phyloP scores from a whole-genome alignment of 2,329 filamentous ascomycete genomes.

The Pseudonectria buxi region DNA sequence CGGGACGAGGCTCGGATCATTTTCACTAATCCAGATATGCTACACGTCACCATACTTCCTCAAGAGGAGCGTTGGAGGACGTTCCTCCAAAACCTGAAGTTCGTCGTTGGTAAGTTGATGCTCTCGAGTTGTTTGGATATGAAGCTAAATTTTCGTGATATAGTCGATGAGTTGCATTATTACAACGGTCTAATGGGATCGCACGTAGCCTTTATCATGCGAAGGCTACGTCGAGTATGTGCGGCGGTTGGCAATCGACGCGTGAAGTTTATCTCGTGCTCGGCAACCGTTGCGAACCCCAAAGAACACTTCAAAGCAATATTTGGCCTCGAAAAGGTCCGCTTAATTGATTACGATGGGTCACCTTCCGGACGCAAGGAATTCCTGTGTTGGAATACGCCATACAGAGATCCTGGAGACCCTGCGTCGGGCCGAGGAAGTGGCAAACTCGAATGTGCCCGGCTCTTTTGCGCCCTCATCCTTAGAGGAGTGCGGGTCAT shows the following conservation, averaged over 20 bases:
- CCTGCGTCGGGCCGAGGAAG: constrained; percentile 80
- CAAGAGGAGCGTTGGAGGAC: constrained; percentile 85
- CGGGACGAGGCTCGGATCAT: constrained; percentile 87
- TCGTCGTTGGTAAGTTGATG: constrained; percentile 60
- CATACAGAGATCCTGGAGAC: constrained; percentile 82
- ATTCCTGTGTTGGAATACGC: constrained; percentile 96
- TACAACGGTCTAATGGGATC: constrained; percentile 94
- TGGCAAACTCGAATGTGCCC: constrained; percentile 76
- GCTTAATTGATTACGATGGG: constrained; percentile 81
- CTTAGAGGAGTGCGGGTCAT: constrained; percentile 85
- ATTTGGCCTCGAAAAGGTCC: constrained; percentile 80
- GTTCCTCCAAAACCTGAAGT: constrained; percentile 83
- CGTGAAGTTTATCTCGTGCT: constrained; percentile 91
- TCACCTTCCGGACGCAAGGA: constrained; percentile 87
- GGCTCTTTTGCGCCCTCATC: constrained; percentile 84
- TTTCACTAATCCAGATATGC: constrained; percentile 97
- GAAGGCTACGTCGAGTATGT: constrained; percentile 78
- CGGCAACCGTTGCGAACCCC: constrained; percentile 91
- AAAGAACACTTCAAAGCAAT: constrained; percentile 86
- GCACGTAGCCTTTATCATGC: constrained; percentile 92
- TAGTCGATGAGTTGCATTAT: constrained; percentile 82
- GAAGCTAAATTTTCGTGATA: constrained; percentile 2
- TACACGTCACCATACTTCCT: constrained; percentile 88
- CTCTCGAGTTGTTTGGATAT: not conserved
- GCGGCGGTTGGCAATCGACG: constrained; percentile 79